Conservation (phyloP, 164 flowering plant species). For the Aristolochia contorta region DNA sequence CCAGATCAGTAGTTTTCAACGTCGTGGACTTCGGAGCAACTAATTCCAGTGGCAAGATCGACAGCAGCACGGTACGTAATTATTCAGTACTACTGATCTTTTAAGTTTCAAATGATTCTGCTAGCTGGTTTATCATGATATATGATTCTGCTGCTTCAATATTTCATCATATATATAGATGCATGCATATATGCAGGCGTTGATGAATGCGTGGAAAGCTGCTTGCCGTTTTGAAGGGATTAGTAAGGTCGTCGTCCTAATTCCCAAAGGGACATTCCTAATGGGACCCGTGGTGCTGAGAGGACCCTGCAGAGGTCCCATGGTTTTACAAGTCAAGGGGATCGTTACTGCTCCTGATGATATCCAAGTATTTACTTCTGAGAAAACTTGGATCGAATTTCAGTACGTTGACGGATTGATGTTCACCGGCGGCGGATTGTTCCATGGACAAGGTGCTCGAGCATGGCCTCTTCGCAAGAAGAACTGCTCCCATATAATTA, state of each 20-base stretch:
- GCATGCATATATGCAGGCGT: constrained; percentile 18
- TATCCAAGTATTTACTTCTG: no score
- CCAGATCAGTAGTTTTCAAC: no score
- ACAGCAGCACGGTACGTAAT: no score
- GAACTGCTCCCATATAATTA: constrained; percentile 36
- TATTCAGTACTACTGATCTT: no score
- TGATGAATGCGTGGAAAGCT: constrained; percentile 31
- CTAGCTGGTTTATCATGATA: no score
- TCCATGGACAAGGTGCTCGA: constrained; percentile 41
- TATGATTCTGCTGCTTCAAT: no score
- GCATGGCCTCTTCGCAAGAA: constrained; percentile 27
- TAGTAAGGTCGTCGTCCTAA: constrained; percentile 12
- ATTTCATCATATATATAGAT: neutral
- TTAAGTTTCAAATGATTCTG: neutral
- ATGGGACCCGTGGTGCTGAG: constrained; percentile 12
- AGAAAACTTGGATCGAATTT: constrained; percentile 42
- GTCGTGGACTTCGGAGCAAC: no score
- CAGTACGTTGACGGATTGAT: constrained; percentile 17
- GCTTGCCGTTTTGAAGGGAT: constrained; percentile 27
- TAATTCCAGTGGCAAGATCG: no score
- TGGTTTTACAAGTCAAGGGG: constrained; percentile 17
- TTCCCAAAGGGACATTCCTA: constrained; percentile 28
- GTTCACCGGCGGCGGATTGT: constrained; percentile 35
- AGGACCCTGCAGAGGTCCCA: constrained; percentile 31
- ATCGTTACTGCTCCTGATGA: constrained; percentile 16